Percentiles rank a stretch among this genome's conserved stretches.
These are phyloP conservation scores for Adansonia grandidieri DNA, from an alignment of 441 rosid genomes.

Conservation along the genomic window DNA sequence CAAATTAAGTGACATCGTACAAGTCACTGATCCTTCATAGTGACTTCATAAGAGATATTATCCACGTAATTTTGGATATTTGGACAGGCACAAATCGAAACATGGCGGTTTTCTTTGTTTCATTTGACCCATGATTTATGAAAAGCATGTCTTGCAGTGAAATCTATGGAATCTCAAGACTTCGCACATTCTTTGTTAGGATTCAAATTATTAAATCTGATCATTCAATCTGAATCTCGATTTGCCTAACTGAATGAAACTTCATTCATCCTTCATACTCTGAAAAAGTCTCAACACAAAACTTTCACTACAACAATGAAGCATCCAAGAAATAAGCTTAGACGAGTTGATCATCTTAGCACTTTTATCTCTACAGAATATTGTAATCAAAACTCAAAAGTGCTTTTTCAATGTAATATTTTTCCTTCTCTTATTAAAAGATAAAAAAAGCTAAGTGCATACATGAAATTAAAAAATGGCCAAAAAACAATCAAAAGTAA, in stretches of 20 bases:
- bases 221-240: too few species aligned
- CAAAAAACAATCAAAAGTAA: slow-evolving; percentile 7
- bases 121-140: neutral
- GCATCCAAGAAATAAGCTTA: neutral
- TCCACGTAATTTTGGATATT: neutral
- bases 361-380: neutral
- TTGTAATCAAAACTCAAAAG: neutral
- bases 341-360: neutral
- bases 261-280: neutral
- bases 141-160: too few species aligned
- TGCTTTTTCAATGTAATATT: neutral
- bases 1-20: too few species aligned
- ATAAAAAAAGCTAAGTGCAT: neutral
- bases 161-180: too few species aligned
- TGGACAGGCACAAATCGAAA: neutral
- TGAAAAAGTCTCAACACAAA: neutral
- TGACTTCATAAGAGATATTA: neutral
- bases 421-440: neutral
- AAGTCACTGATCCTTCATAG: too few species aligned
- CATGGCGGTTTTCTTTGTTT: neutral
- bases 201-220: too few species aligned
- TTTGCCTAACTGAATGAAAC: neutral
- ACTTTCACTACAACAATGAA: neutral
- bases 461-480: neutral
- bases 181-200: too few species aligned